phyloP scores from a whole-genome alignment of 441 rosid species.

The Capsella rubella region DNA sequence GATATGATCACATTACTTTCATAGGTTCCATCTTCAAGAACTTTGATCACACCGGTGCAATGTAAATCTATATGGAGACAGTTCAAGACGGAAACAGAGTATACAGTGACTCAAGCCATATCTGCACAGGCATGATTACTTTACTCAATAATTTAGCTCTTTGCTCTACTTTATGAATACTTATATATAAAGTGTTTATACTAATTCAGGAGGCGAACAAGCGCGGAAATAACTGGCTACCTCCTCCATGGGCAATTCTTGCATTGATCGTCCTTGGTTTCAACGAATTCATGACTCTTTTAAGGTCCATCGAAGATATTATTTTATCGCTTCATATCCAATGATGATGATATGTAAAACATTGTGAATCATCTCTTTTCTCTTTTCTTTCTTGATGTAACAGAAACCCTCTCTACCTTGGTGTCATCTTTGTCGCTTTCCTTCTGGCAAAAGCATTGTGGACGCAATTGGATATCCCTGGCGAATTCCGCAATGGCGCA shows the following conservation, averaged over 20 bases:
- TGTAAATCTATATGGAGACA: slow-evolving; percentile 98
- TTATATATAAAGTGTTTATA: slow-evolving; percentile 1
- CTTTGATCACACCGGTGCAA: slow-evolving; percentile 91
- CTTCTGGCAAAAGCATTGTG: slow-evolving; percentile 82
- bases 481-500: slow-evolving; percentile 80
- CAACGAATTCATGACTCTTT: slow-evolving; percentile 93
- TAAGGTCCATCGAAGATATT: slow-evolving; percentile 57
- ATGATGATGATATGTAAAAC: slow-evolving; percentile 14
- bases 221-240: slow-evolving; percentile 90
- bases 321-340: slow-evolving; percentile 5
- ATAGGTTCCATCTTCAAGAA: slow-evolving; percentile 78
- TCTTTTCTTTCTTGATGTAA: slow-evolving; percentile 23
- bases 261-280: slow-evolving; percentile 88
- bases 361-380: neutral
- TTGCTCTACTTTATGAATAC: slow-evolving; percentile 25
- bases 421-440: slow-evolving; percentile 69
- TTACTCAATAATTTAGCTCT: neutral
- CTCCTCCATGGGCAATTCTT: slow-evolving; percentile 98
- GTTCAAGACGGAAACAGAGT: slow-evolving; percentile 91
- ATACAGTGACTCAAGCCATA: slow-evolving; percentile 88
- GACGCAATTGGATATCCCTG: slow-evolving; percentile 86
- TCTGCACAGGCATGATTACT: slow-evolving; percentile 84
- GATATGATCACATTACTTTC: neutral
- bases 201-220: slow-evolving; percentile 81
- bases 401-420: slow-evolving; percentile 89